Base-by-base conservation (phyloP, 805 yeast genomes). In the Pichia membranifaciens region DNA sequence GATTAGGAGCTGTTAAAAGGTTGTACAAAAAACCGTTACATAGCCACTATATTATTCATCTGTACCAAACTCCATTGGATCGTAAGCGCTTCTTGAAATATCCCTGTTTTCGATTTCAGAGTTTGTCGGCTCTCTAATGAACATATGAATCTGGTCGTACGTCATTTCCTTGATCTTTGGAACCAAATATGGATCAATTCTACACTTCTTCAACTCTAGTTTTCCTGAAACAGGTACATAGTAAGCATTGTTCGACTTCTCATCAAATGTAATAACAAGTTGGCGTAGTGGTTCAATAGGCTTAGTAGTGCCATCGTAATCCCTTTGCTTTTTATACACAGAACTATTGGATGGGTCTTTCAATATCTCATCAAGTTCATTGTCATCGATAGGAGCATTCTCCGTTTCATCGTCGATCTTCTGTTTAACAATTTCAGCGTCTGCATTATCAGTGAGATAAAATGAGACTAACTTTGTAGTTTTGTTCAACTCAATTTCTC, bases 141-240 rank as follows among this genome's bases (percentile, higher is more conserved):
- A 70, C 52, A 83, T 69, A 45, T 81, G 77, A 41, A 87, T 71
- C 38, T 73, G 76, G 60, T 82, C 91, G 51, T 75, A 66, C 21
- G 85, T 79, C 46, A 76, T 67, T 29, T 75, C 80, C 48, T 74
- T 73, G 48, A 81, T 72, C 44, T 75, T 74, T 31, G 78, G 75
- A 53, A 75, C 76, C 53, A 79, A 67, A 45, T 71, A 75, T 41
- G 79, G 72, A 34, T 79, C 82, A 13, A 88, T 79, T 65, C 96
- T 80, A 62, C 95, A 81, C 62, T 91, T 84, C 69, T 86, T 88
- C 61, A 93, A 78, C 54, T 84, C 93, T 38, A 87, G 74, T 56
- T 83, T 81, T 32, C 90, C 88, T 13, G 76, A 70, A 16, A 91
- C 69, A 8, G 97, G 96, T 50, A 84, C 79, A 62, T 84, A 93